Conservation (phyloP, 2,329 filamentous ascomycete species). For the Lecanicillium sp. region DNA sequence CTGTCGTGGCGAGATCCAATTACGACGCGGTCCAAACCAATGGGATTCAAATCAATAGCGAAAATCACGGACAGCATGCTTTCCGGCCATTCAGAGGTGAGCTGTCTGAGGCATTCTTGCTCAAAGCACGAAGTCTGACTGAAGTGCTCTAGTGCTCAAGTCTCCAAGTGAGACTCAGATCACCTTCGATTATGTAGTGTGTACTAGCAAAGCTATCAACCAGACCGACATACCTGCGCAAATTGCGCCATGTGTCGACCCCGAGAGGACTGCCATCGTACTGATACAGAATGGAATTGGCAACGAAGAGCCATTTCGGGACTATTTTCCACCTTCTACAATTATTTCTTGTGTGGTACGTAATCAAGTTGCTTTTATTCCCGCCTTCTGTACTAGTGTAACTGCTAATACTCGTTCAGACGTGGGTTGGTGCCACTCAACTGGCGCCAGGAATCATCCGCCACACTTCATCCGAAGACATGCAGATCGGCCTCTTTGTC, state of each 20-base stretch:
- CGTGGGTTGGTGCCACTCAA: constrained; percentile 46
- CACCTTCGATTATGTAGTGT: no score
- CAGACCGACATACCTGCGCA: no score
- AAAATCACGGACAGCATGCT: constrained; percentile 45
- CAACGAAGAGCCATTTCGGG: constrained; percentile 46
- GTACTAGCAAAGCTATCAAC: no score
- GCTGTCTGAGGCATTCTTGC: constrained; percentile 7
- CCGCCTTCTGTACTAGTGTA: no score
- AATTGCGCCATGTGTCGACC: constrained; percentile 26
- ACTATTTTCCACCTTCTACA: constrained; percentile 39
- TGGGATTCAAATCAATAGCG: constrained; percentile 45
- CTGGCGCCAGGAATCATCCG: constrained; percentile 36
- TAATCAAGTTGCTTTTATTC: no score
- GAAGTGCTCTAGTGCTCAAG: no score
- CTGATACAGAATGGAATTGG: constrained; percentile 55
- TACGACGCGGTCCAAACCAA: constrained; percentile 43
- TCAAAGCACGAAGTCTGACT: no score
- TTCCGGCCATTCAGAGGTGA: constrained; percentile 37
- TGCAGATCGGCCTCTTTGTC: constrained; percentile 44
- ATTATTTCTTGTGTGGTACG: constrained; percentile 36
- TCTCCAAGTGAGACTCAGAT: no score
- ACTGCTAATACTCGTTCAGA: constrained; percentile 20
- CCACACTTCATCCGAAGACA: constrained; percentile 44
- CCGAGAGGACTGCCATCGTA: constrained; percentile 39
- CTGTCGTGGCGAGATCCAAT: constrained; percentile 53